Base-by-base conservation (phyloP, 305 asterid species). In the Solanum aculeatissimum region DNA sequence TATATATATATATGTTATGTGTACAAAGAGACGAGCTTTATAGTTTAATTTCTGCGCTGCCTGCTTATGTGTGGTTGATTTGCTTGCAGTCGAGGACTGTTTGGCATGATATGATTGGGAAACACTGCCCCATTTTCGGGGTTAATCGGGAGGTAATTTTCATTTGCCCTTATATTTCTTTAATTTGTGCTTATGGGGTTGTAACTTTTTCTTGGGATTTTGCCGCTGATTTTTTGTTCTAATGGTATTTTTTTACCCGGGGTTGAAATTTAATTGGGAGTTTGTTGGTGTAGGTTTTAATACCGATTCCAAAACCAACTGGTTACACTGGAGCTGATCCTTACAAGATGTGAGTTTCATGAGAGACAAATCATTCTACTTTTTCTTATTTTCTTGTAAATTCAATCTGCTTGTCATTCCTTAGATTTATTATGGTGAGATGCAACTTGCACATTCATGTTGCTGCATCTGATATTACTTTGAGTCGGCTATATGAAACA, bases 321-420 rank as follows among this genome's bases (percentile, higher is more conserved):
- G 98, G 99, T 86, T 97, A 90, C 84, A 95, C 98, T 60, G 98
- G 98, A 88, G 95, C 98, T 88, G 98, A 97, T 89, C 97, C 98
- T 8, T 95, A 94, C 90, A 94, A 95, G 90, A 87, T 92, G 97
- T 95, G 91, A 87, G 93, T 14, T 75, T 86, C 57, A 84, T 47
- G 62, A 53, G 7, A 43, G 15, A 18, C 71, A 5, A 35, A 69
- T 12, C 53, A 15, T 69, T 42, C 18, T 43, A 54, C 15, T 18
- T 49, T 81, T 38, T 23, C 42, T 7, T 45, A 27, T 6, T 57
- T 85, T 11, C 38, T 60, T 82, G 7, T 63, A 18, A 49, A 75
- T 27, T 49, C 45, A 10, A 10, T 75, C 45, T 45, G 15, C 57
- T 45, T 23, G 6, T 72, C 58, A 43, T 72, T 57, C 40, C 55